Percentiles rank a stretch among this genome's conserved stretches.
phyloP scores from a whole-genome alignment of 768 basidiomycete genomes.

The Leccinellum luteum region DNA sequence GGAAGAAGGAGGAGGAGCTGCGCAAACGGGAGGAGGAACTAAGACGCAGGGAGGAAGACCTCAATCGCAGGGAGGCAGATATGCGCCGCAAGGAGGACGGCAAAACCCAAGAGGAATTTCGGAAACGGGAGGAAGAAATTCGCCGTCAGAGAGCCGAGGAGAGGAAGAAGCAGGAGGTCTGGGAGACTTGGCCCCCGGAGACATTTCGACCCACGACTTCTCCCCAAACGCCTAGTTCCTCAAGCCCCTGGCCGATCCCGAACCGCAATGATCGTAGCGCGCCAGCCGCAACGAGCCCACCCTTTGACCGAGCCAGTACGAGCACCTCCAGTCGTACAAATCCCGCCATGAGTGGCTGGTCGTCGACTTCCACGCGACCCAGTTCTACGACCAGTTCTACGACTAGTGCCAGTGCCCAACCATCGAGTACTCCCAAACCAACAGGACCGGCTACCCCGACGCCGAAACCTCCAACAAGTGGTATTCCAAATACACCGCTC shows the following conservation, averaged over 20 bases:
- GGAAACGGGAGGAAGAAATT: slow-evolving; percentile 32
- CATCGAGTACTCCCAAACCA: slow-evolving; percentile 27
- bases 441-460: slow-evolving; percentile 21
- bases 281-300: slow-evolving; percentile 31
- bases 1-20: slow-evolving; percentile 26
- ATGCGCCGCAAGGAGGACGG: slow-evolving; percentile 30
- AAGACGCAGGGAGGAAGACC: slow-evolving; percentile 32
- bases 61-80: slow-evolving; percentile 30
- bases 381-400: slow-evolving; percentile 28
- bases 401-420: slow-evolving; percentile 14
- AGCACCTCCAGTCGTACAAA: slow-evolving; percentile 27
- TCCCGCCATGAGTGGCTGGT: slow-evolving; percentile 25
- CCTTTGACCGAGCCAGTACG: slow-evolving; percentile 31
- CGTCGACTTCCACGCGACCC: slow-evolving; percentile 29
- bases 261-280: slow-evolving; percentile 33
- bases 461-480: slow-evolving; percentile 14
- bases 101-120: slow-evolving; percentile 27
- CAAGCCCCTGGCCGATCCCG: slow-evolving; percentile 32
- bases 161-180: slow-evolving; percentile 29
- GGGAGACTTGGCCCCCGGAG: slow-evolving; percentile 29
- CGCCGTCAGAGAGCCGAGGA: slow-evolving; percentile 31
- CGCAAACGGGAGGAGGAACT: slow-evolving; percentile 28
- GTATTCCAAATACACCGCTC: slow-evolving; percentile 20
- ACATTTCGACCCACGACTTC: slow-evolving; percentile 21
- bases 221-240: slow-evolving; percentile 29